phyloP scores from a whole-genome alignment of 2,329 filamentous ascomycete genomes.

The Venturia asperata region DNA sequence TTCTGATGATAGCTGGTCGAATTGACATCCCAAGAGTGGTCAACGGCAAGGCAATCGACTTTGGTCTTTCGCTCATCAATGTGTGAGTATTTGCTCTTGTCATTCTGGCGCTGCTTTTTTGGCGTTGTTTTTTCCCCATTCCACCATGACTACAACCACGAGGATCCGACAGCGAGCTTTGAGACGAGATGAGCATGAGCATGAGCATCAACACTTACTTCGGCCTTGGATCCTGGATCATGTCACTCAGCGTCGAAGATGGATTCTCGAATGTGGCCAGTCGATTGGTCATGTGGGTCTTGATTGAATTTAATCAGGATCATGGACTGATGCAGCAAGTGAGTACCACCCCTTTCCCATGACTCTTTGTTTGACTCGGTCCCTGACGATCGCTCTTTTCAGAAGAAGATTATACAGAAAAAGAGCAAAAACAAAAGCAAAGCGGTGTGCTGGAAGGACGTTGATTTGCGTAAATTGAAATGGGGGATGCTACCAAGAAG shows the following conservation, averaged over 20 bases:
- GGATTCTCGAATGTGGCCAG: not conserved
- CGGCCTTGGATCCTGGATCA: not conserved
- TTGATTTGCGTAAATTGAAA: not conserved
- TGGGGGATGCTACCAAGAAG: not conserved
- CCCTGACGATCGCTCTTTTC: not conserved
- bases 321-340: not conserved
- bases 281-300: not conserved
- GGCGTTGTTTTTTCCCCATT: not conserved
- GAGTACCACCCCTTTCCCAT: not conserved
- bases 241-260: not conserved
- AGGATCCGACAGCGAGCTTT: not conserved
- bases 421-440: not conserved
- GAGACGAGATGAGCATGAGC: not conserved
- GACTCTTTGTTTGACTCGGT: not conserved
- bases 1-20: not conserved
- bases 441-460: not conserved
- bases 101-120: not conserved
- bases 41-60: not conserved
- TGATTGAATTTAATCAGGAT: not conserved
- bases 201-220: not conserved
- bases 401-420: not conserved
- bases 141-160: not conserved
- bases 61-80: not conserved
- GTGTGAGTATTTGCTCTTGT: constrained; percentile 2
- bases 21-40: not conserved